A percentile compares a stretch with the other conserved stretches of the same genome.
Evolutionary conservation across 1,284 basidiomycete genomes (phyloP).

Genomic region (Moniliella sp.): DNA sequence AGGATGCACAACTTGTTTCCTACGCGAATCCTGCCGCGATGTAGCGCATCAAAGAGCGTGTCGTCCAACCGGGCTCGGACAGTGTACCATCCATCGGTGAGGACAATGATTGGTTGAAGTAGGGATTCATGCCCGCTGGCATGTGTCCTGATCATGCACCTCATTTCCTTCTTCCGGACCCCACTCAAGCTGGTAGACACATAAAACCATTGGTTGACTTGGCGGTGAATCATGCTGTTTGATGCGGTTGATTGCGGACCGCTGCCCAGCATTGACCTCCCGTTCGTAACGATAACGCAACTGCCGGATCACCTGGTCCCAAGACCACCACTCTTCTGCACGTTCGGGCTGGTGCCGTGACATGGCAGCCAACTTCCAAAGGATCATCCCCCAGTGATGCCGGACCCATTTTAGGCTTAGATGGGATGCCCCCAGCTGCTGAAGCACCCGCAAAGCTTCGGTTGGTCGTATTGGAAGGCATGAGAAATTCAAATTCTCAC

Average conservation of each 20-base stretch:
- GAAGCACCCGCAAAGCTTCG: constrained; percentile 10
- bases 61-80: neutral
- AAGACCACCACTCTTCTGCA: constrained; percentile 9
- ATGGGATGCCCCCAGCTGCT: constrained; percentile 29
- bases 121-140: too few species aligned
- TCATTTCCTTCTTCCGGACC: constrained; percentile 1
- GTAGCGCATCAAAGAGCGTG: neutral
- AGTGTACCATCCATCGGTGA: constrained; percentile 85
- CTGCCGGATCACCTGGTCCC: constrained; percentile 46
- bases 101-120: constrained; percentile 50
- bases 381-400: constrained; percentile 68
- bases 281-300: constrained; percentile 79
- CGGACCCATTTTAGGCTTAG: constrained; percentile 58
- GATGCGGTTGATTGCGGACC: constrained; percentile 58
- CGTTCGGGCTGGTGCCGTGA: constrained; percentile 42
- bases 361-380: constrained; percentile 84
- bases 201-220: constrained; percentile 56
- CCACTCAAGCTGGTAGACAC: constrained; percentile 47
- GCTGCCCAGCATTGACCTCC: constrained; percentile 55
- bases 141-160: too few species aligned
- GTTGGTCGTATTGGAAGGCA: constrained; percentile 9
- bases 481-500: constrained; percentile 14
- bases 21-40: neutral
- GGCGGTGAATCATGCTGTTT: constrained; percentile 54
- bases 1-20: neutral